Conservation (phyloP, 2,329 filamentous ascomycete species). For the Exophiala spinifera region DNA sequence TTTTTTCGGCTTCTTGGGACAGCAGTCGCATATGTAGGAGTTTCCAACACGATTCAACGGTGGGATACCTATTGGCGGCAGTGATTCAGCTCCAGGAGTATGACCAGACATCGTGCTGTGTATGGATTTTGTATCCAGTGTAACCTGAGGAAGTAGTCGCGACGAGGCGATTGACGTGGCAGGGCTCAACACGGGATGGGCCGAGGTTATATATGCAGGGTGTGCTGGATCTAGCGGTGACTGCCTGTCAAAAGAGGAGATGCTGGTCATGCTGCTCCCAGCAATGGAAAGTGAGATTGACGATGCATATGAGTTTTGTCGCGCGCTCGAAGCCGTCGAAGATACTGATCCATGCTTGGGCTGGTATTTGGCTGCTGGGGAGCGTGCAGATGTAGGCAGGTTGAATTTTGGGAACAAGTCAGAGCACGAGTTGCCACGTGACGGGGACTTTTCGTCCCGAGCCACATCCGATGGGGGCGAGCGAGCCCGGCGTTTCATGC, state of each 20-base stretch:
- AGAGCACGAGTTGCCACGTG: conserved; percentile 24
- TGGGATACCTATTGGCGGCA: conserved; percentile 13
- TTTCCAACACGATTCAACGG: conserved; percentile 51
- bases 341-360: conserved; percentile 61
- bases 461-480: conserved; percentile 58
- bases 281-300: conserved; percentile 56
- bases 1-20: conserved; percentile 94
- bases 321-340: conserved; percentile 61
- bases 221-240: conserved; percentile 61
- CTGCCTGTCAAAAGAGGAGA: conserved; percentile 58
- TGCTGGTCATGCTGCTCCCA: conserved; percentile 64
- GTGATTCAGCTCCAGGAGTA: conserved; percentile 23
- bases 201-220: conserved; percentile 48
- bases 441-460: conserved; percentile 35
- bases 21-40: conserved; percentile 81
- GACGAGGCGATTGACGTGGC: conserved; percentile 35
- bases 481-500: conserved; percentile 63
- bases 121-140: conserved; percentile 39
- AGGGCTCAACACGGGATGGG: conserved; percentile 40
- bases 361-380: conserved; percentile 54
- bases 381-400: conserved; percentile 40
- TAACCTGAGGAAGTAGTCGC: conserved; percentile 31
- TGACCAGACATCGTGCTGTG: conserved; percentile 34
- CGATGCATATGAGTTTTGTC: conserved; percentile 62
- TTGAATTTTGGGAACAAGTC: conserved; percentile 15